Evolutionary conservation across 2,329 filamentous ascomycete species (phyloP), one percentile per base, ranked within the genome.

Genomic region (Colletotrichum sp.): DNA sequence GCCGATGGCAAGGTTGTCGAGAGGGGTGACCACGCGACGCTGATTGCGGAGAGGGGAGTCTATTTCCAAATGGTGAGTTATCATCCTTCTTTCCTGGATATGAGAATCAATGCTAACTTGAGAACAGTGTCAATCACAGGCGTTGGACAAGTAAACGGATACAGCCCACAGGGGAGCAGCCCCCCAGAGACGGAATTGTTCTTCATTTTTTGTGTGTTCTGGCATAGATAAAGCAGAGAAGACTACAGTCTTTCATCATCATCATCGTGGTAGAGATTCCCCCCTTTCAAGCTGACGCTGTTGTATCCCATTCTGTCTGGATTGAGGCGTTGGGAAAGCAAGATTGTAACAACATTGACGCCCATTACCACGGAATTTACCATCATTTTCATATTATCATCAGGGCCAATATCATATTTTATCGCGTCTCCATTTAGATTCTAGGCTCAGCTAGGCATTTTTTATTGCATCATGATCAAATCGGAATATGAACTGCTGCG

Each of bases 1-100:
- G 83, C 84, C 6, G 82, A 85, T 1, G 87, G 87, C 0, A 80
- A 67, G 16, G 81, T 88, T n/a, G 79, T 86, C 1, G 86, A 88
- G 76, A 57, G 55, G 8, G 74, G 74, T n/a, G 66, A 71, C 21
- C 74, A 76, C 48, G 74, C 71, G 15, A 71, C 32, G 15, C 18
- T 76, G 26, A 71, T 76, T 43, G 71, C 71, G 24, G 67, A 71
- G 66, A 60, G 60, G 61, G 74, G 74, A 13, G 61, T 75, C 13
- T 76, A 76, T 52, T 76, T 61, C 66, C 71, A 76, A 21, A 76
- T 76, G 74, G 74, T 76, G 24, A 71, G 74, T 60, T 13, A 21
- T 28, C 1, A 4, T 21, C 4, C n/a, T 36, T 4, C 4, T 26
- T 18, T 9, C 9, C 28, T 36, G 15, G 32, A 3, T n/a, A 3